Base-by-base conservation (phyloP, 2,329 filamentous ascomycete genomes). In the Chaetoscypha palmicola region DNA sequence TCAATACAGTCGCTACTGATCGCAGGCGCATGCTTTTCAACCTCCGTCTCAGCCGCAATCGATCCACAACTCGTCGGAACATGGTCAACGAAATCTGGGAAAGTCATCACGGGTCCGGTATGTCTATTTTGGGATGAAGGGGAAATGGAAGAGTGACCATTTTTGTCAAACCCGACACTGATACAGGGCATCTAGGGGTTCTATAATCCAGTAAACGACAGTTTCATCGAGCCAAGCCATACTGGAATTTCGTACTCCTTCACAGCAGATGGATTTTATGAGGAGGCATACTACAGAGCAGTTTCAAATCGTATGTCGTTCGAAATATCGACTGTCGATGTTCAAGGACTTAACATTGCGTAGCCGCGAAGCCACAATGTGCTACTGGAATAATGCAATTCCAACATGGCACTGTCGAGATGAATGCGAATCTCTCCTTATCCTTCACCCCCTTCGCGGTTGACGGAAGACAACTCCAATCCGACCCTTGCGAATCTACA, bases 171-270 rank as follows among this genome's bases (percentile, higher is more conserved):
- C 37, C n/a, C 20, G 38, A 33, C 20, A 30, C 53, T 59, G 41
- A 54, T 24, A 31, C 17, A 22, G 23, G 14, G 23, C 35, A 19
- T 43, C 40, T 49, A 86, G 81, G 74, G 70, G 55, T 86, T 86
- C 64, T 86, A 84, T 57, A 75, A 86, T 63, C 77, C 80, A 3
- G 66, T 77, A 40, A 72, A 77, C 44, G 83, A 86, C 55, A 68
- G 68, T 50, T 70, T 87, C 48, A 75, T 77, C 52, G 83, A 87
- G 62, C 83, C 83, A 12, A 67, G 65, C 5, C 69, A 77, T 49
- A 76, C 82, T 0, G 83, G 83, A 19, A 83, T 85, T 51, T 85
- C 82, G 12, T 87, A 85, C 66, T 86, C 83, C 9, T 87, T 87
- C 63, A 81, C 79, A 3, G 68, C 64, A 31, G 77, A 85, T 59